Base-by-base conservation (phyloP, 345 rosid species). In the Eucalyptus viminalis region DNA sequence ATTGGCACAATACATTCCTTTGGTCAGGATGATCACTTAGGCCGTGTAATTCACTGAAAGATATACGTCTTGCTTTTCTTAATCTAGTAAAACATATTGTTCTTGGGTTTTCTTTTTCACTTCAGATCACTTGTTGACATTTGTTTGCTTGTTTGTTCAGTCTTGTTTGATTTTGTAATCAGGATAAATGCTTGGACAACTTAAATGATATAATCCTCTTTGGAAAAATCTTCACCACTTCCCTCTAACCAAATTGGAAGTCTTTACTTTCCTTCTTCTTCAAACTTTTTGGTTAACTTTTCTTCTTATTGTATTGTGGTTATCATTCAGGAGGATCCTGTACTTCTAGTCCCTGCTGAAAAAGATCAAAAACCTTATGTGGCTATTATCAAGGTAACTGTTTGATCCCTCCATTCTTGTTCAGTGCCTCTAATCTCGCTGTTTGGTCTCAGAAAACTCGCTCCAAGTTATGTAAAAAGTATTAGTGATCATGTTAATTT, bases 341-440 rank as follows among this genome's bases (percentile, higher is more conserved):
- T 98, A 58, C 97, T 98, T 91, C 90, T 98, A 89, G 95, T 94
- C 90, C 99, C 99, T 1, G 99, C 95, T 90, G 98, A 96, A 89
- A 88, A 89, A 88, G 89, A 89, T 29, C 99, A 98, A 88, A 98
- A 97, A 90, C 99, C 99, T 54, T 97, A 98, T 91, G 99, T 97
- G 47, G 99, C 99, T 83, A 96, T 98, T 88, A 96, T 98, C 88
- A 98, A 98, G 99, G 99, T 98, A 93, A 90, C 86, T 86, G 31
- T 56, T 29, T 89, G 67, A 87, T 3, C 49, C 16, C 51, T 72
- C n/a, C 29, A 49, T 47, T 29, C 24, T 49, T 72, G 83, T 72
- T 72, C 15, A 19, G 45, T 37, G 45, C 83, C 83, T 76, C 47
- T 37, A 11, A 76, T 76, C 83, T 76, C 15, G 43, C 83, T 76